Base-by-base conservation (phyloP, 225 moss, liverwort and hornwort species). In the Anthoceros angustus region DNA sequence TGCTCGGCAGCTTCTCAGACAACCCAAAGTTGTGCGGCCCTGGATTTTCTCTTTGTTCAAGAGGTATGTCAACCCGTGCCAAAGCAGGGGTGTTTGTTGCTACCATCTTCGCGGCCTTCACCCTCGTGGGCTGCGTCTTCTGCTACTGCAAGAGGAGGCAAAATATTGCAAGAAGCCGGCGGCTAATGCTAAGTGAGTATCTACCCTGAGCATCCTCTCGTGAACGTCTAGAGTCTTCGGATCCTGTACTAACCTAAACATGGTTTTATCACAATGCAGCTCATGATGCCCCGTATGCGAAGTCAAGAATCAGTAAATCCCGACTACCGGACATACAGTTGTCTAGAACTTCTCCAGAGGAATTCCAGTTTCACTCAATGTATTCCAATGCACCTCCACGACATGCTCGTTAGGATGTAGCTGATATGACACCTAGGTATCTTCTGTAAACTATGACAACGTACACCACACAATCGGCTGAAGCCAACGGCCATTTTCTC, bases 21-120 rank as follows among this genome's bases (percentile, higher is more conserved):
- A 98, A 98, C 49, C 80, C 72, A 48, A 81, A 42, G 39, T 77
- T 98, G 7, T 98, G 95, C 55, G 95, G 95, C 40, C 67, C 84
- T 45, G 85, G 95, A 25, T 69, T 98, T 0, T 70, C 78, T 62
- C 62, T 83, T 5, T 98, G 95, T 74, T 67, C 73, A 39, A 72
- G 60, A 62, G 55, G 55, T 11, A 0, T 86, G n/a, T 79, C 88
- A 25, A 70, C 40, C 0, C 80, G 66, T 61, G 65, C 77, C 39
- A 84, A 84, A 64, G 61, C 76, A 12, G 95, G 87, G 25, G 76
- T 91, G 11, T 66, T 71, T 3, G 25, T 87, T 39, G 86, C 71
- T 20, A 61, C 69, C 60, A 18, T 66, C 10, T 1, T 79, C 6
- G 79, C 75, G 11, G 25, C 72, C 38, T 12, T 73, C 18, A 23